These are phyloP conservation scores for Dryas integrifolia DNA, from an alignment of 331 rosid species.

Conservation along the genomic window DNA sequence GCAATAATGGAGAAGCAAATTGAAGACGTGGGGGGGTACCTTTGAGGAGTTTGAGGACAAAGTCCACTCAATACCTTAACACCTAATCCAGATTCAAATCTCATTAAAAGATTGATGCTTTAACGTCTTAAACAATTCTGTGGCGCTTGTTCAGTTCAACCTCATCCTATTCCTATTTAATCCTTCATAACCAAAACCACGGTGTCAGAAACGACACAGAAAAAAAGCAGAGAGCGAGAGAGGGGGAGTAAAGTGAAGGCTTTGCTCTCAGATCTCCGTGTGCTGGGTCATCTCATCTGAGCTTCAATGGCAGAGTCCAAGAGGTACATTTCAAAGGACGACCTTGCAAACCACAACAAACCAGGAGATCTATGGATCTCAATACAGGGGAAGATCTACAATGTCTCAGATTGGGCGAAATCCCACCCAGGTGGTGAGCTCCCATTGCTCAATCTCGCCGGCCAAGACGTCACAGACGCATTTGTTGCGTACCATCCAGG, in stretches of 20 bases:
- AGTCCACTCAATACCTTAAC: too few relatives aligned
- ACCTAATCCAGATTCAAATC: too few relatives aligned
- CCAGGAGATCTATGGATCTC: slow-evolving; percentile 67
- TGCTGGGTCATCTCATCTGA: background rate
- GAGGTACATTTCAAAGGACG: slow-evolving; percentile 42
- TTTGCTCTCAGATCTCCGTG: slow-evolving; percentile 20
- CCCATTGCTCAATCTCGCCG: slow-evolving; percentile 59
- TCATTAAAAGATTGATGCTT: background rate
- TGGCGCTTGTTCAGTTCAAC: slow-evolving; percentile 4
- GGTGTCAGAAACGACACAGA: background rate
- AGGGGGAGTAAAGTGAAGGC: background rate
- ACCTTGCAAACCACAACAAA: slow-evolving; percentile 44
- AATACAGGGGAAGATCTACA: slow-evolving; percentile 63
- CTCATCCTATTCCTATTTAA: background rate
- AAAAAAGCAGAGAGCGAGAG: background rate
- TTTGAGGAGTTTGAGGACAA: background rate
- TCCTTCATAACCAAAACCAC: background rate
- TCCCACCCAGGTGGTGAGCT: slow-evolving; percentile 64
- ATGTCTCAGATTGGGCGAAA: slow-evolving; percentile 53
- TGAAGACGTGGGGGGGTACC: background rate
- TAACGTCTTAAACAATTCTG: background rate
- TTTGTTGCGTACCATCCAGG: slow-evolving; percentile 63
- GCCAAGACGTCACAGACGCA: slow-evolving; percentile 64
- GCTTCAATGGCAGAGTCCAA: slow-evolving; percentile 39
- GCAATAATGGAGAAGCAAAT: too few relatives aligned